Conservation (phyloP, 768 basidiomycete genomes). For the Clitopilus passeckerianus region DNA sequence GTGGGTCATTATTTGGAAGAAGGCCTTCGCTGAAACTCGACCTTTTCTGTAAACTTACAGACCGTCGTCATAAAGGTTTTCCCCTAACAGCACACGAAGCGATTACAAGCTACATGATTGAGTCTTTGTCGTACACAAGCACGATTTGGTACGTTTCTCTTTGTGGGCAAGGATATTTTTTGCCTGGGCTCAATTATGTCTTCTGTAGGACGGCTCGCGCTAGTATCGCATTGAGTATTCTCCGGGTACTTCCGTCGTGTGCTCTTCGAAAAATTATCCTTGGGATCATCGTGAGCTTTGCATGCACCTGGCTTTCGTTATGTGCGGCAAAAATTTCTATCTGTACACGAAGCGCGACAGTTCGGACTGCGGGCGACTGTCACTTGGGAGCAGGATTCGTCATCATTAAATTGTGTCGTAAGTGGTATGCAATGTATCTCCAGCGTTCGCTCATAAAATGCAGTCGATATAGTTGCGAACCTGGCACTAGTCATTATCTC, state of each 20-base stretch:
- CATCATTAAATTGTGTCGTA: neutral
- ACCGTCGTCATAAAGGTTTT: neutral
- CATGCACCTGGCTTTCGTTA: neutral
- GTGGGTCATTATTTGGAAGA: no score
- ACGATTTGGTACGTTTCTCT: neutral
- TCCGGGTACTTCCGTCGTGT: neutral
- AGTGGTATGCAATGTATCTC: neutral
- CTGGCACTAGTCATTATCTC: neutral
- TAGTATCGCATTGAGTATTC: neutral
- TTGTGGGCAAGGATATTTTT: neutral
- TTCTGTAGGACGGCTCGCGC: neutral
- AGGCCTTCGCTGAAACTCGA: neutral
- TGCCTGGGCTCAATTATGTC: neutral
- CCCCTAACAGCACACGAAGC: neutral
- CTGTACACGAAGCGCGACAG: neutral
- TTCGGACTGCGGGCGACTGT: neutral
- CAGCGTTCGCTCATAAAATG: neutral
- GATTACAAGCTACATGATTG: neutral
- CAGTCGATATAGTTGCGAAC: neutral
- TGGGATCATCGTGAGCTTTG: neutral
- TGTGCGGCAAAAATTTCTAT: neutral
- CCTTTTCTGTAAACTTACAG: neutral
- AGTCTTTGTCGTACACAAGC: neutral
- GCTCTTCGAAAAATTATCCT: neutral
- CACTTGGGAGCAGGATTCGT: neutral